Conservation (phyloP, 805 yeast genomes). For the Candida ficus region DNA sequence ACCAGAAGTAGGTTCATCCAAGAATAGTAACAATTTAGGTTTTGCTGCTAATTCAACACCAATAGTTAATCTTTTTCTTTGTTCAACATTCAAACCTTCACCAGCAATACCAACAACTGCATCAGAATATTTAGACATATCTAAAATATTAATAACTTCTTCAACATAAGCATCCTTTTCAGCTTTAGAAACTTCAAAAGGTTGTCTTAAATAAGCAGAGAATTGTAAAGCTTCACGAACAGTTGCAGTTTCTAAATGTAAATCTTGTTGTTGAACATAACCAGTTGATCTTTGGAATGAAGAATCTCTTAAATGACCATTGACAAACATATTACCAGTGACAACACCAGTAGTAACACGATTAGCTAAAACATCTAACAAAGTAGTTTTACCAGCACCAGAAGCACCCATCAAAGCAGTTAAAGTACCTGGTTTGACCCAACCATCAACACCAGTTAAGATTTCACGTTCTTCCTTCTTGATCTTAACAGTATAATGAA, state of each 20-base stretch:
- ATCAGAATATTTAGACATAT: conserved; percentile 60
- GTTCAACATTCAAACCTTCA: conserved; percentile 62
- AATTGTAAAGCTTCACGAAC: conserved; percentile 69
- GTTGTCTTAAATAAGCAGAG: conserved; percentile 66
- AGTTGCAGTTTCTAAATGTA: conserved; percentile 59
- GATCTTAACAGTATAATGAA: conserved; percentile 64
- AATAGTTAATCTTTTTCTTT: conserved; percentile 59
- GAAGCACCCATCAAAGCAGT: conserved; percentile 78
- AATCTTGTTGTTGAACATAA: conserved; percentile 74
- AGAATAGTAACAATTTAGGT: conserved; percentile 53
- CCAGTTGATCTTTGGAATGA: conserved; percentile 53
- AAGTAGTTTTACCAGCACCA: conserved; percentile 79
- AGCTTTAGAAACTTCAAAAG: conserved; percentile 39
- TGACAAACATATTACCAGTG: conserved; percentile 63
- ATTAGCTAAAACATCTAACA: conserved; percentile 65
- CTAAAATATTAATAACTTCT: conserved; percentile 55
- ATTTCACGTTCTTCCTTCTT: conserved; percentile 57
- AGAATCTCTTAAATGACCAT: conserved; percentile 54
- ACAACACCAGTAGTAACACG: conserved; percentile 68
- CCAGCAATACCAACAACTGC: conserved; percentile 74
- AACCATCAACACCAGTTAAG: conserved; percentile 65
- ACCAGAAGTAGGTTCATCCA: conserved; percentile 69
- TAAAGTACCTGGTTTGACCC: conserved; percentile 79
- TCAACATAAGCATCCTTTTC: conserved; percentile 68
- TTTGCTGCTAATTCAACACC: conserved; percentile 66